A percentile compares a stretch with the other conserved stretches of the same genome.
Conservation (phyloP, 352 stramenopile genomes). For the Phytophthora macrochlamydospora region DNA sequence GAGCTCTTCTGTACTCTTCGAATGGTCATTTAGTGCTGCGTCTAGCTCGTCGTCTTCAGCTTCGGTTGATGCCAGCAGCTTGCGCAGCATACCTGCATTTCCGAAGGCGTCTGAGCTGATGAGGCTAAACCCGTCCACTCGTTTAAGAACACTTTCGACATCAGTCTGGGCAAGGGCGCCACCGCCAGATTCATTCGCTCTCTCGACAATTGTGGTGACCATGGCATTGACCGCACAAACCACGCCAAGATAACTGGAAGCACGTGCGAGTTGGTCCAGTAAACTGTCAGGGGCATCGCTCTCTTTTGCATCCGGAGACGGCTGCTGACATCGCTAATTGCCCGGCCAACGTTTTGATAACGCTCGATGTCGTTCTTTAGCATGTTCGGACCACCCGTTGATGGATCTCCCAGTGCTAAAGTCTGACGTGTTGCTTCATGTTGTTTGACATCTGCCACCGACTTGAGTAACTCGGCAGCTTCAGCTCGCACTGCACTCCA, state of each 20-base stretch:
- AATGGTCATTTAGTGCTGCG: slow-evolving; percentile 36
- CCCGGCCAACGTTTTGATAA: slow-evolving; percentile 18
- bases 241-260: slow-evolving; percentile 32
- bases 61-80: slow-evolving; percentile 39
- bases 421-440: slow-evolving; percentile 19
- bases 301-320: slow-evolving; percentile 22
- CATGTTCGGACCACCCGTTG: slow-evolving; percentile 23
- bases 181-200: slow-evolving; percentile 14
- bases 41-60: slow-evolving; percentile 30
- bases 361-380: slow-evolving; percentile 29
- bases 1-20: slow-evolving; percentile 56
- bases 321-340: slow-evolving; percentile 12
- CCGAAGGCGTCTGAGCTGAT: slow-evolving; percentile 17
- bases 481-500: slow-evolving; percentile 32
- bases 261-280: slow-evolving; percentile 16
- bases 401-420: slow-evolving; percentile 12
- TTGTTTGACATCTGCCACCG: slow-evolving; percentile 24
- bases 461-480: slow-evolving; percentile 28
- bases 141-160: slow-evolving; percentile 35
- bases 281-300: slow-evolving; percentile 16
- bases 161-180: slow-evolving; percentile 28
- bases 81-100: slow-evolving; percentile 48
- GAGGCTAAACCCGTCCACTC: slow-evolving; percentile 34
- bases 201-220: slow-evolving; percentile 22
- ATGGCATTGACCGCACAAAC: slow-evolving; percentile 38